Evolutionary conservation across 306 rosid species (phyloP), one percentile per base, ranked within the genome.

Genomic region (Glycine soja): DNA sequence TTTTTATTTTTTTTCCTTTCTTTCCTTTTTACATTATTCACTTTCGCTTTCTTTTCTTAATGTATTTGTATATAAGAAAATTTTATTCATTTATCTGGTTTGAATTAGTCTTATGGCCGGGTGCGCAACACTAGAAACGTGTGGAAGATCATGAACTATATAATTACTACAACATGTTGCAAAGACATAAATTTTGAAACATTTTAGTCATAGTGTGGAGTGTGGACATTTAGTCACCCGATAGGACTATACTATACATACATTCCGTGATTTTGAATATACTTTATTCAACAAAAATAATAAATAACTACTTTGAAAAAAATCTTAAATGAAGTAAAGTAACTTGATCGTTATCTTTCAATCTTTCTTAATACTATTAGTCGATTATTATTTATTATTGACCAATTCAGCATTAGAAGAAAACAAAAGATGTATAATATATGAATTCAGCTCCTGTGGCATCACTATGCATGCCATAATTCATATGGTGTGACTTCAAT

Each of bases 301-400:
- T 67, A 67, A 67, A 67, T 67, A 43, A 43, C 72, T 65, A 65
- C 3, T 64, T 64, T 38, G 70, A 64, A 40, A 8, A 19, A 2
- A 14, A 62, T 1, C 15, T 1, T 40, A 13, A 8, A 8, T 66
- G 72, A 8, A 40, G 50, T 66, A 64, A 34, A n/a, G 51, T 1
- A 38, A 64, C 8, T 64, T 38, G 13, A 67, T 43, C 0, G 14
- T 9, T 43, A 67, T 63, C 13, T 66, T 65, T 42, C 72, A 66
- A 40, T 9, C 9, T 42, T 34, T 43, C 34, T 67, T 68, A 69
- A 69, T 46, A 18, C 7, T 15, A 10, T 15, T 3, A 45, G 43
- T 16, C 73, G 4, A 4, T 45, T 45, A 6, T 69, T n/a, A n/a
- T n/a, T n/a, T n/a, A n/a, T 19, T 18, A 19, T 45, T 18, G 56